Base-by-base conservation (phyloP, 441 rosid genomes). In the Populus trichocarpa region DNA sequence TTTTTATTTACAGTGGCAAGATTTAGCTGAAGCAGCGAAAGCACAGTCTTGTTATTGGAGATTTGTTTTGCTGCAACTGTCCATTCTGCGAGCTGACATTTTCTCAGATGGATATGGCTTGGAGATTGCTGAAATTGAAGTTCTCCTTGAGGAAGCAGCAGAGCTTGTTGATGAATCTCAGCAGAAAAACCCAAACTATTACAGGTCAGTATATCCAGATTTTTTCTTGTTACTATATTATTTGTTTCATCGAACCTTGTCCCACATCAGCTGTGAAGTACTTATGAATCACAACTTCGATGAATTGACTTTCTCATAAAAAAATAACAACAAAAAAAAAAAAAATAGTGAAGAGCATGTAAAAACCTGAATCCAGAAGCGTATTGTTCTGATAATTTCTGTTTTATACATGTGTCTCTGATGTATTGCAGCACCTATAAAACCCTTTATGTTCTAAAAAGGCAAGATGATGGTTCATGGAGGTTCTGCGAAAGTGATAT, bases 121-220 rank as follows among this genome's bases (percentile, higher is more conserved):
- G 23, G 97, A 92, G 83, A 81, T 75, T 84, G 98, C 97, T 71
- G 98, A 93, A 85, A 90, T 96, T 18, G 92, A 92, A 81, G 99
- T 90, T 35, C 87, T 85, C 71, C 77, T 96, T 20, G 94, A 96
- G 85, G 99, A 96, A 87, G 98, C 97, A 69, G 99, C 99, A 13
- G 97, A 96, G 81, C 90, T 96, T 87, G 97, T 93, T 75, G 97
- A 92, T 69, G 97, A 87, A 68, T 86, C 92, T 78, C 91, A 83
- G 81, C 87, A 85, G 72, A 87, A 86, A 82, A 90, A 92, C 71
- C 90, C 93, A 67, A 93, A 90, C 82, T 96, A 96, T 81, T 90
- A 90, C 87, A 89, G 99, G 99, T 92, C 67, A 77, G 81, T 46
- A 66, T 42, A 30, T 22, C 7, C 8, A 20, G 18, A 23, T 57